Percentiles rank a stretch among this genome's conserved stretches.
Evolutionary conservation across 495 filamentous ascomycete species (phyloP).

Genomic region (Stereocaulon alpinum): DNA sequence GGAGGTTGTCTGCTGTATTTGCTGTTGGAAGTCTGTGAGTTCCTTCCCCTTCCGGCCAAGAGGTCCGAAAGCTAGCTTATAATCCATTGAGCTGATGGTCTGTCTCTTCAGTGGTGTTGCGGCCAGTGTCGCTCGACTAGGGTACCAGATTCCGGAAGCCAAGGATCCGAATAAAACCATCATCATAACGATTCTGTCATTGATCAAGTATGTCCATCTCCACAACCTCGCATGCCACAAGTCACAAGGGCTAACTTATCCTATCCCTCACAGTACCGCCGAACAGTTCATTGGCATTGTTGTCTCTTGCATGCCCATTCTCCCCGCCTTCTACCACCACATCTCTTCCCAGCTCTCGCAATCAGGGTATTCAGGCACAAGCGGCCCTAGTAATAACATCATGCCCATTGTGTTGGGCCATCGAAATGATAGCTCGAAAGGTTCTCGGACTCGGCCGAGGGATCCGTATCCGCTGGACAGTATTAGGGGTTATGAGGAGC

Average conservation of each 20-base stretch:
- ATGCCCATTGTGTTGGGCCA: background rate
- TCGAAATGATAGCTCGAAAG: background rate
- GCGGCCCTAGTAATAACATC: background rate
- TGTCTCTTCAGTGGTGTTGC: constrained; percentile 11
- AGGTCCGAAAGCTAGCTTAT: background rate
- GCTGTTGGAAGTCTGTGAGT: constrained; percentile 43
- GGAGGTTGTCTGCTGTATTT: constrained; percentile 40
- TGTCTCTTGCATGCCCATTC: constrained; percentile 22
- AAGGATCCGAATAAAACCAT: constrained; percentile 17
- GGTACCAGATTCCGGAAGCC: constrained; percentile 14
- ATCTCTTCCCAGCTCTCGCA: background rate
- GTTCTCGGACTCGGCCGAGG: background rate
- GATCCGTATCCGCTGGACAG: background rate
- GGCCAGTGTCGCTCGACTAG: constrained; percentile 19
- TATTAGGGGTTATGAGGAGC: background rate
- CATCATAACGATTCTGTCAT: constrained; percentile 11
- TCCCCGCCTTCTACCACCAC: constrained; percentile 20
- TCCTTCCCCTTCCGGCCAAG: background rate
- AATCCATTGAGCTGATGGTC: background rate
- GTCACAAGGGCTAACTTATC: background rate
- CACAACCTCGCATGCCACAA: background rate
- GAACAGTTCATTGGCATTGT: constrained; percentile 23
- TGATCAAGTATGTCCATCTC: constrained; percentile 15
- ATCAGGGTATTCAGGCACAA: background rate
- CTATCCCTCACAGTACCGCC: constrained; percentile 10